Base-by-base conservation (phyloP, 2,329 filamentous ascomycete species). In the Aspergillus spinulosporus region DNA sequence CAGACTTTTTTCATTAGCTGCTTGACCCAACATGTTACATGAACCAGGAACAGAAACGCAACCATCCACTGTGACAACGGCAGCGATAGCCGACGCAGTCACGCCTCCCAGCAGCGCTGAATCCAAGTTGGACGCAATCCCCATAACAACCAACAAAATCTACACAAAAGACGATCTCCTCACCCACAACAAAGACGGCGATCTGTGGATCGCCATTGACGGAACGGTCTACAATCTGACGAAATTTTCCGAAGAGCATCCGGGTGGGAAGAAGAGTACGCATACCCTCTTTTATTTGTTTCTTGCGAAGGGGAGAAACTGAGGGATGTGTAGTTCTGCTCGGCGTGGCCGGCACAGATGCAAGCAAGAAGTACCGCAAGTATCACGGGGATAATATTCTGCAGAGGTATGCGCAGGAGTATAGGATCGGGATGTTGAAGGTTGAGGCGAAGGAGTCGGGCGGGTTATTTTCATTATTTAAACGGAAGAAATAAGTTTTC, bases 161-260 rank as follows among this genome's bases (percentile, higher is more conserved):
- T 52, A 52, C 49, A 52, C 49, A 11, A 39, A 29, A 36, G 32
- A 52, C 15, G 49, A 52, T 14, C 49, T 52, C 6, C 6, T 29
- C n/a, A 32, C 14, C 1, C 66, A 68, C 49, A 64, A 60, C 37
- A 49, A 48, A n/a, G 44, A 54, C 7, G 52, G 54, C 0, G 57
- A 62, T 49, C 29, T 67, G 15, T 68, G 65, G 66, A 52, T 68
- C n/a, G 56, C 65, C 9, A 58, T 68, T 9, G 58, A 66, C 49
- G 60, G 56, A 44, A 61, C 60, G 0, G 57, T 69, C 3, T 69
- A 64, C 57, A 60, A 69, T 49, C 45, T 68, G 39, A 68, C 64
- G 8, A 49, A 54, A 7, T 69, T 65, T 21, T 53, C 62, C 28
- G 52, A 60, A 9, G 49, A 59, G 7, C 67, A 69, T 52, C 67